phyloP scores from a whole-genome alignment of 805 yeast species.

The Candida sithepensis region DNA sequence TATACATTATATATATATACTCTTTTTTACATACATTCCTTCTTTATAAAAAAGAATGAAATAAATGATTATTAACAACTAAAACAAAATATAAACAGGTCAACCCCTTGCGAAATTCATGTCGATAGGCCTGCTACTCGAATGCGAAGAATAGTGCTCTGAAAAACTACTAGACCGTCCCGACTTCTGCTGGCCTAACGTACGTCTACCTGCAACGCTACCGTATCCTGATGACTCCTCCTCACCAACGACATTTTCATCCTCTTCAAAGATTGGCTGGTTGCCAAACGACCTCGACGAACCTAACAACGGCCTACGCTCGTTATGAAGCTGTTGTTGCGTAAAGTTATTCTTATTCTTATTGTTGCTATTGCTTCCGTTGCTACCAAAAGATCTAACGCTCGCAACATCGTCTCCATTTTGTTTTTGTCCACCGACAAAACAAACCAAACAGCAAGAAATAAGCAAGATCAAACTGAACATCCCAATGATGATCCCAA shows the following conservation, averaged over 20 bases:
- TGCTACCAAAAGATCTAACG: neutral
- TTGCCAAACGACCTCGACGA: neutral
- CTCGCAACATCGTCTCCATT: neutral
- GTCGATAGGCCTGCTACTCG: conserved; percentile 26
- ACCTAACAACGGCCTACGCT: conserved; percentile 13
- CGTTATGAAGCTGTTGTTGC: neutral
- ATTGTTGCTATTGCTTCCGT: too few relatives aligned
- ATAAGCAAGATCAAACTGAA: conserved; percentile 33
- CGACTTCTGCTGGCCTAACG: neutral
- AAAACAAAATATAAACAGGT: neutral
- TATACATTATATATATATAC: neutral
- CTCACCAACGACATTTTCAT: conserved; percentile 3
- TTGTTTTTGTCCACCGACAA: conserved; percentile 24
- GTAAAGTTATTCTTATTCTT: too few relatives aligned
- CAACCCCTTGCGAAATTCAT: conserved; percentile 7
- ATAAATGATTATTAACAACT: neutral
- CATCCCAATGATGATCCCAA: conserved; percentile 65
- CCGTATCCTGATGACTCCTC: conserved; percentile 1
- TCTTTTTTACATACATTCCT: neutral
- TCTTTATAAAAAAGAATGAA: neutral
- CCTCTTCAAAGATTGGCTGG: conserved; percentile 1
- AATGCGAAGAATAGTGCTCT: conserved; percentile 28
- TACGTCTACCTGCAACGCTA: neutral
- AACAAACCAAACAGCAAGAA: conserved; percentile 34
- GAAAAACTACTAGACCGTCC: conserved; percentile 15